A percentile compares a stretch with the other conserved stretches of the same genome.
phyloP scores from a whole-genome alignment of 108 stramenopile species.

The Skeletonema tropicum region DNA sequence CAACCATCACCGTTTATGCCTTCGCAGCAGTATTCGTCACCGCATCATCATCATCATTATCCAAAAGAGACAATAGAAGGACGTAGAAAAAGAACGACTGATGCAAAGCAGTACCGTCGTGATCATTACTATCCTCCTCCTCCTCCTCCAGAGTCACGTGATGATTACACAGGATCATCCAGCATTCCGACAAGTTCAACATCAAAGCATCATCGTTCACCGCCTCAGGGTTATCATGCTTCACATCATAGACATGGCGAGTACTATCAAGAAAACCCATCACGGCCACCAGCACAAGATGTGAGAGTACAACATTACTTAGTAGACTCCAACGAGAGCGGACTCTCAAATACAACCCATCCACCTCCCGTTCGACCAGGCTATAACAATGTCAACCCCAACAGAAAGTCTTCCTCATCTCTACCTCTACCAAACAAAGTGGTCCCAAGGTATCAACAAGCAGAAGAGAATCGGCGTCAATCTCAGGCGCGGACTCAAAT shows the following conservation, averaged over 20 bases:
- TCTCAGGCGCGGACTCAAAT: slow-evolving; percentile 53
- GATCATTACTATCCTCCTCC: neutral
- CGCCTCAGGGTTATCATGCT: slow-evolving; percentile 18
- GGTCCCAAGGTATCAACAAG: neutral
- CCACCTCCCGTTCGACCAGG: neutral
- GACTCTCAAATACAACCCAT: neutral
- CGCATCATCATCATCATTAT: slow-evolving; percentile 5
- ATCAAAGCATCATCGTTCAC: neutral
- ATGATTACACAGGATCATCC: slow-evolving; percentile 42
- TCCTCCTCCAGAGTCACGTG: slow-evolving; percentile 23
- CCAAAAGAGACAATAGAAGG: slow-evolving; percentile 3
- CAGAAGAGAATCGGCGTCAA: slow-evolving; percentile 30
- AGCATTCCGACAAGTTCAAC: slow-evolving; percentile 18
- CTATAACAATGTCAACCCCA: neutral
- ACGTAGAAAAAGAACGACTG: neutral
- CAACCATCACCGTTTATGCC: neutral
- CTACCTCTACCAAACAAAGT: neutral
- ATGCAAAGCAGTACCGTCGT: slow-evolving; percentile 6
- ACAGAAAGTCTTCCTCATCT: neutral
- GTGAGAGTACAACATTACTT: neutral
- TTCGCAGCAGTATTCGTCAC: neutral
- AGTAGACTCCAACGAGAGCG: neutral
- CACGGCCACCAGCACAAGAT: neutral
- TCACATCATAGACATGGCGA: neutral
- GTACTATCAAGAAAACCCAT: neutral